These are phyloP conservation scores for Tolypocladium tundrense DNA, from an alignment of 2,329 filamentous ascomycete species.

Conservation along the genomic window DNA sequence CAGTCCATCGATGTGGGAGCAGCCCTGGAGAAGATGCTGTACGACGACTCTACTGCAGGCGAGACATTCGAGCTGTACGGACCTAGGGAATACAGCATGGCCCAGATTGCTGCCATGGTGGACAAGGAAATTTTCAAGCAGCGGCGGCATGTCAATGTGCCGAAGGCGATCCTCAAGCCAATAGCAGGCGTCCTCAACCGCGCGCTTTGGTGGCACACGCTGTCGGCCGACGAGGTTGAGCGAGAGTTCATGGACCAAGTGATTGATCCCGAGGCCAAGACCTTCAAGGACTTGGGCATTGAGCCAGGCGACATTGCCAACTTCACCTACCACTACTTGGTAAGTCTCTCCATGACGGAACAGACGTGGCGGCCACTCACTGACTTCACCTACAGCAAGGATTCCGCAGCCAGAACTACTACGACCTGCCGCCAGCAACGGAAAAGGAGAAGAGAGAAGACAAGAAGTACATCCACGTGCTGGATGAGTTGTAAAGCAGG, in stretches of 20 bases:
- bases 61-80: slow-evolving; percentile 94
- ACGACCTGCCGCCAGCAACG: slow-evolving; percentile 87
- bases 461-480: slow-evolving; percentile 92
- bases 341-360: slow-evolving; percentile 34
- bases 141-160: slow-evolving; percentile 83
- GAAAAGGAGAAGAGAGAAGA: slow-evolving; percentile 92
- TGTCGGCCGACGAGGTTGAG: slow-evolving; percentile 79
- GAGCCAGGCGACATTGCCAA: slow-evolving; percentile 77
- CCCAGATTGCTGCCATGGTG: slow-evolving; percentile 76
- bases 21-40: slow-evolving; percentile 81
- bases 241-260: slow-evolving; percentile 86
- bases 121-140: slow-evolving; percentile 88
- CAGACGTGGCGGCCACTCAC: neutral
- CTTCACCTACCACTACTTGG: slow-evolving; percentile 89
- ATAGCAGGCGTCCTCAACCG: slow-evolving; percentile 66
- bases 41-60: slow-evolving; percentile 80
- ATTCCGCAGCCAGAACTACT: slow-evolving; percentile 80
- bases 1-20: slow-evolving; percentile 82
- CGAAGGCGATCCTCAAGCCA: slow-evolving; percentile 70
- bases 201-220: slow-evolving; percentile 77
- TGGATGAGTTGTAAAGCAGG: slow-evolving; percentile 62
- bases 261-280: slow-evolving; percentile 87
- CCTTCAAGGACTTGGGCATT: slow-evolving; percentile 87
- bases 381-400: slow-evolving; percentile 55
- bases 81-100: slow-evolving; percentile 82